Evolutionary conservation across 352 stramenopile species (phyloP).

Genomic region (Pythium aquatile): DNA sequence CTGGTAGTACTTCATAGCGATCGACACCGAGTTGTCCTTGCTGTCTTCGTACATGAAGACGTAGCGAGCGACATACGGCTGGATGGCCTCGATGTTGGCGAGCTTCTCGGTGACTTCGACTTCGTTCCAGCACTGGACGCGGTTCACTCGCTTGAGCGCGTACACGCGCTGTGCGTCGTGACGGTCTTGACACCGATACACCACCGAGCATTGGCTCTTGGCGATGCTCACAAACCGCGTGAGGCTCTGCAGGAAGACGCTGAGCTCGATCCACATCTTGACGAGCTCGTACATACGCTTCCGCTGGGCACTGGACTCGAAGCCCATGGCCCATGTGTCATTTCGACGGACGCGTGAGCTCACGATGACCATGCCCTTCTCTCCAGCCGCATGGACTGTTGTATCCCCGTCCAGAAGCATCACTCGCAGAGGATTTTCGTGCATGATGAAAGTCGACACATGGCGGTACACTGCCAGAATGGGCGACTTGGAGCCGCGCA

Average conservation of each 20-base stretch:
- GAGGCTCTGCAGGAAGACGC: constrained; percentile 48
- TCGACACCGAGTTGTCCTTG: constrained; percentile 43
- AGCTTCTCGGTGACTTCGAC: constrained; percentile 48
- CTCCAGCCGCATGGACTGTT: constrained; percentile 34
- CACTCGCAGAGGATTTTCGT: constrained; percentile 45
- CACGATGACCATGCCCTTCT: constrained; percentile 47
- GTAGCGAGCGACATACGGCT: constrained; percentile 51
- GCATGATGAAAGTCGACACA: constrained; percentile 26
- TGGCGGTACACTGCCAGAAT: constrained; percentile 55
- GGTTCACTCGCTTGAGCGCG: constrained; percentile 53
- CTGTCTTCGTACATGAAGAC: constrained; percentile 59
- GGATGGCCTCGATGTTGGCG: constrained; percentile 31
- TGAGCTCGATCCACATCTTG: constrained; percentile 55
- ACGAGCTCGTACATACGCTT: constrained; percentile 51
- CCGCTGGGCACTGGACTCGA: constrained; percentile 43
- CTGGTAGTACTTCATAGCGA: constrained; percentile 64
- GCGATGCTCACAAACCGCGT: constrained; percentile 45
- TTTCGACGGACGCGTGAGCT: constrained; percentile 54
- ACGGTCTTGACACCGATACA: constrained; percentile 51
- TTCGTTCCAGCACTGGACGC: constrained; percentile 33
- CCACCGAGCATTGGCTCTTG: constrained; percentile 47
- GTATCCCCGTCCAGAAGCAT: constrained; percentile 57
- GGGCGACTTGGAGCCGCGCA: constrained; percentile 61
- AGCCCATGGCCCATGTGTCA: constrained; percentile 52
- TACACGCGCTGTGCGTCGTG: constrained; percentile 28